Conservation (phyloP, 176 grass and related monocot species). For the Ensete ventricosum region DNA sequence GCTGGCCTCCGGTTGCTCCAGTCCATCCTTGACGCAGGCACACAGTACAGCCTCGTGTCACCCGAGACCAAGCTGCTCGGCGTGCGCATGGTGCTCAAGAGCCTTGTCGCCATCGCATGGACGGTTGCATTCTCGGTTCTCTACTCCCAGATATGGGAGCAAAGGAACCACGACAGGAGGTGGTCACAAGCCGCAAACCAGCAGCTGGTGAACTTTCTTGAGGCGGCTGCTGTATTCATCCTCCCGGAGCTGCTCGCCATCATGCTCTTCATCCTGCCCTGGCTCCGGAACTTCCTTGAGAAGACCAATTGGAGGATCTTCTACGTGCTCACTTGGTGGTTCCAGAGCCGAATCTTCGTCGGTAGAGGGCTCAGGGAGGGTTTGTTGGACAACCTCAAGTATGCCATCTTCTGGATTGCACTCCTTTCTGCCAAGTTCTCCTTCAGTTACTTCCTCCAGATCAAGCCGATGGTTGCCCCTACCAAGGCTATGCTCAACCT, state of each 20-base stretch:
- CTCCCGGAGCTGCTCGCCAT: slow-evolving; percentile 63
- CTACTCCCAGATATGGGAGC: slow-evolving; percentile 40
- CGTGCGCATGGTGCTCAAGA: slow-evolving; percentile 76
- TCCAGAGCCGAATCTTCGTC: slow-evolving; percentile 74
- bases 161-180: slow-evolving; percentile 26
- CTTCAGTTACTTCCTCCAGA: slow-evolving; percentile 90
- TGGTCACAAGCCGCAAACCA: slow-evolving; percentile 32
- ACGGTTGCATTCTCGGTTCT: slow-evolving; percentile 51
- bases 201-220: slow-evolving; percentile 39
- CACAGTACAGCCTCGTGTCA: slow-evolving; percentile 62
- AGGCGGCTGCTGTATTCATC: slow-evolving; percentile 52
- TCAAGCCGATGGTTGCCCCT: slow-evolving; percentile 65
- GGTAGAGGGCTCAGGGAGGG: slow-evolving; percentile 82
- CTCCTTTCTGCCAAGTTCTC: slow-evolving; percentile 68
- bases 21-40: slow-evolving; percentile 68
- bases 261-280: slow-evolving; percentile 67
- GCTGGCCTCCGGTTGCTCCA: slow-evolving; percentile 67
- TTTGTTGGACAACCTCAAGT: slow-evolving; percentile 58
- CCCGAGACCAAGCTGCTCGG: slow-evolving; percentile 50
- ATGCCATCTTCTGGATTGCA: slow-evolving; percentile 67
- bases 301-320: slow-evolving; percentile 84
- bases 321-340: slow-evolving; percentile 87
- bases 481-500: slow-evolving; percentile 63
- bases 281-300: slow-evolving; percentile 71
- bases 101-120: slow-evolving; percentile 53